phyloP scores from a whole-genome alignment of 371 early-diverging fungal species.

The Rhizopus delemar region DNA sequence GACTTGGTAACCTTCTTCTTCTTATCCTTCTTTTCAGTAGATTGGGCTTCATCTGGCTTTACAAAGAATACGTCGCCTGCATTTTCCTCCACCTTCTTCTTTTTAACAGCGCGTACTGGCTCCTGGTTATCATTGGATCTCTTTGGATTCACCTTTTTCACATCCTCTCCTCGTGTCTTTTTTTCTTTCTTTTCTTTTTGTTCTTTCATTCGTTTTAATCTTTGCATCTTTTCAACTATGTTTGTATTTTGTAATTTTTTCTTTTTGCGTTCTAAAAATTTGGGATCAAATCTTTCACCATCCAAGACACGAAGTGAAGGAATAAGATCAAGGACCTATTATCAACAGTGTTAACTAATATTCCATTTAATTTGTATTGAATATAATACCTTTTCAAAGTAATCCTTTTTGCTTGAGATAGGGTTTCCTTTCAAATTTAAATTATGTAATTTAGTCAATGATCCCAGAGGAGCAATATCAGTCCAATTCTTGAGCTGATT shows the following conservation, averaged over 20 bases:
- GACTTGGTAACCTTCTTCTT: constrained; percentile 4
- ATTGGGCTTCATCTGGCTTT: constrained; percentile 11
- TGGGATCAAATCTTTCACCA: constrained; percentile 79
- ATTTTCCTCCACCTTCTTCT: constrained; percentile 16
- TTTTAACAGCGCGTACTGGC: constrained; percentile 8
- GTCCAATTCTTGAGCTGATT: constrained; percentile 68
- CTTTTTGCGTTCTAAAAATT: constrained; percentile 70
- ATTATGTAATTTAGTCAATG: constrained; percentile 62
- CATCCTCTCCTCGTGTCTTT: constrained; percentile 18
- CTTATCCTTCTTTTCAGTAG: constrained; percentile 4
- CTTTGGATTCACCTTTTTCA: constrained; percentile 11
- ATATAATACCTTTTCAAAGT: constrained; percentile 59
- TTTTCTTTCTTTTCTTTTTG: constrained; percentile 37
- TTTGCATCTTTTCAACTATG: constrained; percentile 43
- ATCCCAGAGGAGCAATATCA: constrained; percentile 66
- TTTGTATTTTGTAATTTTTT: constrained; percentile 50
- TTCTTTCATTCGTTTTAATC: constrained; percentile 34
- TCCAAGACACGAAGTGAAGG: constrained; percentile 80
- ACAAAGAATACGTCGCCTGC: constrained; percentile 16
- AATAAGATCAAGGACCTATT: constrained; percentile 58
- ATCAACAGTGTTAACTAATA: not conserved
- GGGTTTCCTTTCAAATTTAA: constrained; percentile 84
- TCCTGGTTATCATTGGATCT: constrained; percentile 11
- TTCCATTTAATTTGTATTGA: not conserved
- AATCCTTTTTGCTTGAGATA: constrained; percentile 63